Evolutionary conservation across 352 stramenopile genomes (phyloP).

Genomic region (Pythium sukuiense): DNA sequence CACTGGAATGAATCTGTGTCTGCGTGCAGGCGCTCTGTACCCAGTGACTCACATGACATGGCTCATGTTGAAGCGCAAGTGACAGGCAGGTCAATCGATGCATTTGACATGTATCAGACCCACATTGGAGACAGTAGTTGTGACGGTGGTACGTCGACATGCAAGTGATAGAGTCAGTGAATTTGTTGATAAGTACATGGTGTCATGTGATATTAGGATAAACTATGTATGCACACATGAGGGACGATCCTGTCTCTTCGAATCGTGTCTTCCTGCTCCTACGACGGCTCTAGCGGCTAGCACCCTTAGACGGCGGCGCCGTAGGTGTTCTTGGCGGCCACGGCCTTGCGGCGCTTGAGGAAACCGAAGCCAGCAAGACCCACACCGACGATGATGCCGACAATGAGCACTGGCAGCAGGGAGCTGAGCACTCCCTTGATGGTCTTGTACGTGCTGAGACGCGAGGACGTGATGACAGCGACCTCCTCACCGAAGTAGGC

Average conservation of each 20-base stretch:
- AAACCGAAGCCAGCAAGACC: slow-evolving; percentile 40
- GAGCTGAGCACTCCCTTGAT: slow-evolving; percentile 51
- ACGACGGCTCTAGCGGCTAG: background rate
- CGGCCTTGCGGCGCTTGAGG: slow-evolving; percentile 40
- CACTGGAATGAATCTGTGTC: background rate
- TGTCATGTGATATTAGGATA: slow-evolving; percentile 1
- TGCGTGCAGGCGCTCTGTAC: background rate
- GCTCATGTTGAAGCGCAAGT: background rate
- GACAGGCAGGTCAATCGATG: background rate
- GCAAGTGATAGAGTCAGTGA: too few relatives aligned
- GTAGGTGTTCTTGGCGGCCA: slow-evolving; percentile 1
- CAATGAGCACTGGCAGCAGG: slow-evolving; percentile 61
- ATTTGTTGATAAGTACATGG: background rate
- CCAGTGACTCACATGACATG: background rate
- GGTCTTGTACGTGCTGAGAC: slow-evolving; percentile 50
- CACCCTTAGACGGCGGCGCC: slow-evolving; percentile 1
- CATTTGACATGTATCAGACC: background rate
- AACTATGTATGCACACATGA: background rate
- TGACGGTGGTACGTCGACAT: too few relatives aligned
- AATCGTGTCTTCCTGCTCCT: background rate
- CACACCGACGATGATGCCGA: slow-evolving; percentile 49
- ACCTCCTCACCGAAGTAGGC: slow-evolving; percentile 63
- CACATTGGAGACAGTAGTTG: too few relatives aligned
- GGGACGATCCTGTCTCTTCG: background rate
- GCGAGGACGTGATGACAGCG: slow-evolving; percentile 36